phyloP scores from a whole-genome alignment of 2,329 filamentous ascomycete genomes.

The Cladosporium sp. region DNA sequence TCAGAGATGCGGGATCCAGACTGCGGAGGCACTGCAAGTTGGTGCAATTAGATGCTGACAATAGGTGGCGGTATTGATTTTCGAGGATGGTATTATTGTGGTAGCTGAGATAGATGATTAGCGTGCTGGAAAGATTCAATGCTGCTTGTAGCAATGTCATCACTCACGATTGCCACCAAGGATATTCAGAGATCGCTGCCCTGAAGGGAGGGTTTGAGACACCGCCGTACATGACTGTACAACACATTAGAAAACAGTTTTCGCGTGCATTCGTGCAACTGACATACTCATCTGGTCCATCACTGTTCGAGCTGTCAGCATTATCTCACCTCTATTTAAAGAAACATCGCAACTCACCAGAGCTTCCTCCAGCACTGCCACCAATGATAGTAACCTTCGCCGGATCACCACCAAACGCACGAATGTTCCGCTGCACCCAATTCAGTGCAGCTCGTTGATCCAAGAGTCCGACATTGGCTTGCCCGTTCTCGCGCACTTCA shows the following conservation, averaged over 20 bases:
- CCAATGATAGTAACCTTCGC: conserved; percentile 31
- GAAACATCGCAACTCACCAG: conserved; percentile 15
- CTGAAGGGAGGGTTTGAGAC: conserved; percentile 43
- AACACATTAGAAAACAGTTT: not conserved
- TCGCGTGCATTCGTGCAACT: not conserved
- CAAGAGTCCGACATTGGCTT: conserved; percentile 31
- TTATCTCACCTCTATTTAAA: not conserved
- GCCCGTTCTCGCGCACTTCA: conserved; percentile 29
- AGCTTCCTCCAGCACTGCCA: conserved; percentile 34
- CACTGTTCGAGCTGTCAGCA: conserved; percentile 20
- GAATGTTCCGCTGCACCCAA: conserved; percentile 35
- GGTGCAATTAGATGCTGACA: conserved; percentile 37
- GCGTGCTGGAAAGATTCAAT: not conserved
- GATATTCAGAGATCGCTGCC: conserved; percentile 45
- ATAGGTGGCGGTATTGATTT: conserved; percentile 26
- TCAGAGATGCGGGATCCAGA: conserved; percentile 23
- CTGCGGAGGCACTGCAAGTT: conserved; percentile 35
- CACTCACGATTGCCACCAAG: conserved; percentile 40
- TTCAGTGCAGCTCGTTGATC: conserved; percentile 35
- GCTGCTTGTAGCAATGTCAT: not conserved
- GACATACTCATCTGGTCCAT: conserved; percentile 36
- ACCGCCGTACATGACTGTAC: conserved; percentile 39
- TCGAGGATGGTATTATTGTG: conserved; percentile 26
- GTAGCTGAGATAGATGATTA: conserved; percentile 12
- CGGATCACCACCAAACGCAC: conserved; percentile 37